These are phyloP conservation scores for Millerago galiae DNA, from an alignment of 805 yeast genomes.

Conservation along the genomic window DNA sequence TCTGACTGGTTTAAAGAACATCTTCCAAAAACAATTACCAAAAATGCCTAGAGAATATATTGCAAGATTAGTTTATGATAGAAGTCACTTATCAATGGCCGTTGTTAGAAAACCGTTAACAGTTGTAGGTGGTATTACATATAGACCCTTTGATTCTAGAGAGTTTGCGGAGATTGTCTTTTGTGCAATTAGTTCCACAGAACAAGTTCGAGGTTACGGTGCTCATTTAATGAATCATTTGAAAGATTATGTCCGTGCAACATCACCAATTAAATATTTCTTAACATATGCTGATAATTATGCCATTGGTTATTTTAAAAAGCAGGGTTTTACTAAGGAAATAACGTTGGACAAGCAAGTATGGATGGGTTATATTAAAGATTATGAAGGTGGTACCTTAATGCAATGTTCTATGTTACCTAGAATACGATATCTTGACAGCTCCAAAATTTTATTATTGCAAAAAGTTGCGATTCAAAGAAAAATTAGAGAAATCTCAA, in stretches of 20 bases:
- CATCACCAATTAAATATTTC: slow-evolving; percentile 80
- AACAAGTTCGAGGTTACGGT: slow-evolving; percentile 97
- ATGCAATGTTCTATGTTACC: slow-evolving; percentile 98
- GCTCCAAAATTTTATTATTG: slow-evolving; percentile 73
- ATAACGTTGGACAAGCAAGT: slow-evolving; percentile 75
- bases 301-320: slow-evolving; percentile 97
- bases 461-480: slow-evolving; percentile 89
- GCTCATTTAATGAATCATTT: slow-evolving; percentile 98
- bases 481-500: slow-evolving; percentile 73
- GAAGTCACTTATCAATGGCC: slow-evolving; percentile 93
- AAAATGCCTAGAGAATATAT: slow-evolving; percentile 98
- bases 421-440: slow-evolving; percentile 78
- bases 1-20: slow-evolving; percentile 89
- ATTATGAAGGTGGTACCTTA: slow-evolving; percentile 97
- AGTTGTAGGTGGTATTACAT: slow-evolving; percentile 97
- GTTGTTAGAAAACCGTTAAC: slow-evolving; percentile 89
- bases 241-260: slow-evolving; percentile 88
- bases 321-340: slow-evolving; percentile 97
- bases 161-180: slow-evolving; percentile 97
- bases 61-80: slow-evolving; percentile 87
- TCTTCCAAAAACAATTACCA: slow-evolving; percentile 95
- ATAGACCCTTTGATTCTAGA: slow-evolving; percentile 84
- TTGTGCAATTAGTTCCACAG: slow-evolving; percentile 96
- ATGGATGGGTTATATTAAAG: slow-evolving; percentile 99
- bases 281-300: slow-evolving; percentile 97